Conservation (phyloP, 2,329 filamentous ascomycete species). For the Neurospora sp. region DNA sequence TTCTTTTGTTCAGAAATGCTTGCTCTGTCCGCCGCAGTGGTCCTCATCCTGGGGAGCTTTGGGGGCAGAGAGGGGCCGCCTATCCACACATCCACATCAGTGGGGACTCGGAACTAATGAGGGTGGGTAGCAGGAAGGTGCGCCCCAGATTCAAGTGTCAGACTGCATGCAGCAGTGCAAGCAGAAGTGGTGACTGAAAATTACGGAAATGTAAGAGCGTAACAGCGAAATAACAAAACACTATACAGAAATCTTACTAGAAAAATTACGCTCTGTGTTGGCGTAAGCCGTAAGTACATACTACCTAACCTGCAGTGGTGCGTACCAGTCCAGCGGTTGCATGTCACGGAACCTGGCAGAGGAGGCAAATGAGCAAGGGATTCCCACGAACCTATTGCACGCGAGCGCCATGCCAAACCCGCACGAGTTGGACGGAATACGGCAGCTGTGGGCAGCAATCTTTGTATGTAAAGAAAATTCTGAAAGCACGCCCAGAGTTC, state of each 20-base stretch:
- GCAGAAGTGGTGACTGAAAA: not conserved
- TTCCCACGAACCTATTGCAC: not conserved
- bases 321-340: not conserved
- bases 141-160: not conserved
- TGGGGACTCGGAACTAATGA: not conserved
- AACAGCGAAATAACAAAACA: not conserved
- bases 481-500: not conserved
- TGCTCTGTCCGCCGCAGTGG: not conserved
- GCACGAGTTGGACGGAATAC: not conserved
- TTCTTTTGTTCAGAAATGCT: not conserved
- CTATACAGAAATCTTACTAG: not conserved
- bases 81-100: not conserved
- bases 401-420: not conserved
- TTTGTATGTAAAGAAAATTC: not conserved
- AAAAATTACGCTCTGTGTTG: not conserved
- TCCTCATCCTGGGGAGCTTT: not conserved
- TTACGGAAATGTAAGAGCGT: not conserved
- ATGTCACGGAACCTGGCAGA: not conserved
- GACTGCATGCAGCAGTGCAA: not conserved
- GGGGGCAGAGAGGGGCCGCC: not conserved
- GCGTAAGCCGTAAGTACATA: not conserved
- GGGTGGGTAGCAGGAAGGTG: not conserved
- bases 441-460: not conserved
- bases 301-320: not conserved
- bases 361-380: not conserved